Evolutionary conservation across 176 grass and related monocot species (phyloP).

Genomic region (Oryza coarctata): DNA sequence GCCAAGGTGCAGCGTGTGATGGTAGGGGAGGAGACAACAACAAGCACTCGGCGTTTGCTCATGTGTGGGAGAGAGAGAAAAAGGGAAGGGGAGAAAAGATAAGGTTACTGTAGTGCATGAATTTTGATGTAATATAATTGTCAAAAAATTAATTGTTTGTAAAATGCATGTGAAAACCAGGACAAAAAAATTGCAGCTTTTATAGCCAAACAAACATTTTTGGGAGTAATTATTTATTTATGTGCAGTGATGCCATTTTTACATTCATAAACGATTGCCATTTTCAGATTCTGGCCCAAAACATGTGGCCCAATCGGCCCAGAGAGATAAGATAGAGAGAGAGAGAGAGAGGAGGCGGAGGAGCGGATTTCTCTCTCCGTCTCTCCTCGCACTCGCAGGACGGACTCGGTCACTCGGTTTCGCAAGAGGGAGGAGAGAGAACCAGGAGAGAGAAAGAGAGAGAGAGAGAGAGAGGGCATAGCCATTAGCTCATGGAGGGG

Average conservation of each 20-base stretch:
- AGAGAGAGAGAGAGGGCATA: neutral
- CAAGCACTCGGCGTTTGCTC: no score
- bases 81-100: no score
- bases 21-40: no score
- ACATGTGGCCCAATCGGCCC: neutral
- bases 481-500: slow-evolving; percentile 37
- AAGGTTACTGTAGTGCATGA: no score
- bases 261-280: neutral
- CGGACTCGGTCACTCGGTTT: slow-evolving; percentile 18
- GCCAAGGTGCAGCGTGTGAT: no score
- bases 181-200: neutral
- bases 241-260: no score
- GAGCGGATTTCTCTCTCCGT: slow-evolving; percentile 35
- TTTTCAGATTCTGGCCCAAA: neutral
- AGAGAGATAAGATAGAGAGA: no score
- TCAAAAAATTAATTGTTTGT: neutral
- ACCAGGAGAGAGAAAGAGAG: neutral
- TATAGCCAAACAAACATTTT: neutral
- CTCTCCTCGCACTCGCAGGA: neutral
- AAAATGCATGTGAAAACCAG: neutral
- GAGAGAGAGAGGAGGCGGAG: slow-evolving; percentile 8
- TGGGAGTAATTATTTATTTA: no score
- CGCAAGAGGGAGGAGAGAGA: slow-evolving; percentile 19
- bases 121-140: no score
- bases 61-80: no score